Evolutionary conservation across 495 filamentous ascomycete genomes (phyloP).

Genomic region (Choiromyces venosus): DNA sequence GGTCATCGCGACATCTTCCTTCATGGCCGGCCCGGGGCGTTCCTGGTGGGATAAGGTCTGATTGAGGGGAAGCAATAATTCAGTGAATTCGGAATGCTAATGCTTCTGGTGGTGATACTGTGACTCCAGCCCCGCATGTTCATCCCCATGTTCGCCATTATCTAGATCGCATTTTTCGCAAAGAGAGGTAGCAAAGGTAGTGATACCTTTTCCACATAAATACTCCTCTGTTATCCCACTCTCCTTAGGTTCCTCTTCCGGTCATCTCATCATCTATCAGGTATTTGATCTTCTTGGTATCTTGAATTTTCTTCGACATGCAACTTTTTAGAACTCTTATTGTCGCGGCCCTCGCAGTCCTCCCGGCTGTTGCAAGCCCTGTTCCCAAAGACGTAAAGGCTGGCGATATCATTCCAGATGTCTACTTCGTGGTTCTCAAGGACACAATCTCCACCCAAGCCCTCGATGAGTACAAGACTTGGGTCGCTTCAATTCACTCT

Average conservation of each 20-base stretch:
- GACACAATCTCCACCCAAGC: conserved; percentile 43
- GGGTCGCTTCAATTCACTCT: conserved; percentile 42
- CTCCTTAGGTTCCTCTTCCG: conserved; percentile 5
- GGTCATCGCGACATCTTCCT: no score
- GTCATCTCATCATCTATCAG: conserved; percentile 17
- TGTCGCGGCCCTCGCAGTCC: conserved; percentile 38
- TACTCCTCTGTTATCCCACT: conserved; percentile 13
- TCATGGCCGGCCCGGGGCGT: no score
- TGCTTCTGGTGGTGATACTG: no score
- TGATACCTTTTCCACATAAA: conserved; percentile 14
- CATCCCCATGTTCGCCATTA: conserved; percentile 1
- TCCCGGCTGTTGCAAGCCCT: conserved; percentile 39
- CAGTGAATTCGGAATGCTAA: no score
- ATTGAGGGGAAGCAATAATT: no score
- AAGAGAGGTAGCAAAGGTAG: not conserved
- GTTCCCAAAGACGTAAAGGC: conserved; percentile 24
- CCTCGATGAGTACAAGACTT: conserved; percentile 44
- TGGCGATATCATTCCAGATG: conserved; percentile 46
- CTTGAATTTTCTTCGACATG: conserved; percentile 10
- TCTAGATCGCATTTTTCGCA: conserved; percentile 5
- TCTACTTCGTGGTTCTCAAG: conserved; percentile 54
- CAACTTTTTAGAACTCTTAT: conserved; percentile 33
- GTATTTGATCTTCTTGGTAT: conserved; percentile 13
- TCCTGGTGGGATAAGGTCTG: no score
- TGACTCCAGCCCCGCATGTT: no score